These are phyloP conservation scores for Trichosporon faecale DNA, from an alignment of 1,284 basidiomycete genomes.

Conservation along the genomic window DNA sequence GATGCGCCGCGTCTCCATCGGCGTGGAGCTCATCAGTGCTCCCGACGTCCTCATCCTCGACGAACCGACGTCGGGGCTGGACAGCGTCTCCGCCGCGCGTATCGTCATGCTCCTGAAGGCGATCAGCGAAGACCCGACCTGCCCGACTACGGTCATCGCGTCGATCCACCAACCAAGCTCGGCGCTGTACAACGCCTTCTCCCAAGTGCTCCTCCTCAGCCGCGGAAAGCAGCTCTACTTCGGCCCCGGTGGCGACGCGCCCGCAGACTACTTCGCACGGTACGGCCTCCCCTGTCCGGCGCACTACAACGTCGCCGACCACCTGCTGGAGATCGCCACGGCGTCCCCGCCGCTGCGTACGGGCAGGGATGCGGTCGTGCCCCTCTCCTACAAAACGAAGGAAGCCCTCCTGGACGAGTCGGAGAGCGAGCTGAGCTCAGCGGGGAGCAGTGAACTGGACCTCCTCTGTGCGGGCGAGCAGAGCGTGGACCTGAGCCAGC, in stretches of 20 bases:
- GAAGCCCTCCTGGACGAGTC: neutral
- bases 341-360: slow-evolving; percentile 46
- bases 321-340: slow-evolving; percentile 77
- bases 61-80: slow-evolving; percentile 68
- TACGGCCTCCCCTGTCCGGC: slow-evolving; percentile 58
- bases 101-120: slow-evolving; percentile 70
- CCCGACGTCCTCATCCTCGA: slow-evolving; percentile 64
- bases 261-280: slow-evolving; percentile 62
- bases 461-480: neutral
- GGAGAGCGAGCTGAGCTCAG: neutral
- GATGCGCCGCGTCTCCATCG: slow-evolving; percentile 68
- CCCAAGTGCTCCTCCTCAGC: slow-evolving; percentile 72
- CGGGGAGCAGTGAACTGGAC: neutral
- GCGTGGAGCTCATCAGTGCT: slow-evolving; percentile 63
- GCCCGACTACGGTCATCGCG: slow-evolving; percentile 74
- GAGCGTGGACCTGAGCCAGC: neutral
- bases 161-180: slow-evolving; percentile 83
- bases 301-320: slow-evolving; percentile 86
- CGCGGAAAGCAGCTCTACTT: slow-evolving; percentile 75
- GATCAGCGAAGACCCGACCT: slow-evolving; percentile 66
- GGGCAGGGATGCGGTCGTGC: neutral
- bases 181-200: slow-evolving; percentile 77
- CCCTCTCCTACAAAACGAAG: neutral
- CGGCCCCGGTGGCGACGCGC: slow-evolving; percentile 67
- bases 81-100: slow-evolving; percentile 79